Conservation (phyloP, 805 yeast genomes). For the Candida cerambycidarum region DNA sequence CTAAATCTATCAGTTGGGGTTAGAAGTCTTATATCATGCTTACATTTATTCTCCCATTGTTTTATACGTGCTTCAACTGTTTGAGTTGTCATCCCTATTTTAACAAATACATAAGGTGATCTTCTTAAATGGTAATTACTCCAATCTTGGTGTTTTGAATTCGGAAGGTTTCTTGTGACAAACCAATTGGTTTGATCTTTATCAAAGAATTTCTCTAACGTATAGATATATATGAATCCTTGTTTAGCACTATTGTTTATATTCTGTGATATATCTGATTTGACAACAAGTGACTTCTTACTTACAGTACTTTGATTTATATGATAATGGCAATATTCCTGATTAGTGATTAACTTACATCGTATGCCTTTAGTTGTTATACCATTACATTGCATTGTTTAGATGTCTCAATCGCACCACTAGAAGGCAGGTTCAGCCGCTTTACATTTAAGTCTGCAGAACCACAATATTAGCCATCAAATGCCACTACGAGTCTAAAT, state of each 20-base stretch:
- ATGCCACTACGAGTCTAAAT: too few species aligned
- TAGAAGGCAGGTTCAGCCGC: not conserved
- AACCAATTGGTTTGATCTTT: constrained; percentile 26
- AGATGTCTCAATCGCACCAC: too few species aligned
- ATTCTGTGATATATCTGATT: too few species aligned
- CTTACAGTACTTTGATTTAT: not conserved
- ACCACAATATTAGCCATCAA: too few species aligned
- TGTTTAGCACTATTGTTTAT: not conserved
- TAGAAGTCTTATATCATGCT: constrained; percentile 43
- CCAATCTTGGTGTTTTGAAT: constrained; percentile 26
- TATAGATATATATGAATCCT: constrained; percentile 54
- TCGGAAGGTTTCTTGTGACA: constrained; percentile 32
- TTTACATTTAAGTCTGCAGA: not conserved
- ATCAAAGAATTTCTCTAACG: constrained; percentile 39
- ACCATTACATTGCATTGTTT: constrained; percentile 43
- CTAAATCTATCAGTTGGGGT: constrained; percentile 27
- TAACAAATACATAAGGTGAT: constrained; percentile 41
- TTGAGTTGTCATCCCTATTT: constrained; percentile 55
- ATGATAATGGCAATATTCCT: constrained; percentile 38
- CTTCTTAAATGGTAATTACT: constrained; percentile 35
- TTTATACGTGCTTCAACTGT: constrained; percentile 39
- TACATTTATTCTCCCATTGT: constrained; percentile 56
- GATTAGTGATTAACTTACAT: constrained; percentile 31
- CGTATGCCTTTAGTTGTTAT: constrained; percentile 39
- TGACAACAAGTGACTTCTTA: too few species aligned